Conservation (phyloP, 2,329 filamentous ascomycete genomes). For the Fusarium nematophilum region DNA sequence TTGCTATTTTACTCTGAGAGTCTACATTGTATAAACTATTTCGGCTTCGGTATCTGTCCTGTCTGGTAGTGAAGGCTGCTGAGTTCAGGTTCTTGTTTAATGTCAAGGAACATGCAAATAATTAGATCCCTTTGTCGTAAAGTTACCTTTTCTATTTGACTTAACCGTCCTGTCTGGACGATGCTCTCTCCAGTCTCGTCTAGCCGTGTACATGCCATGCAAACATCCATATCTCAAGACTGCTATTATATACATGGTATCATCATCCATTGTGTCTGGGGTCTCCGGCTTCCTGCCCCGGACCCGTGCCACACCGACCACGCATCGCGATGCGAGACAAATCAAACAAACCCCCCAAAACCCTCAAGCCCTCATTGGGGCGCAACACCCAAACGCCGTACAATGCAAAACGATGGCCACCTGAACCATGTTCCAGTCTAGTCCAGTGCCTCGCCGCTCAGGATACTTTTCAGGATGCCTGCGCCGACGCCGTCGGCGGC, state of each 20-base stretch:
- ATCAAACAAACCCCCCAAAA: conserved; percentile 13
- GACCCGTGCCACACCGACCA: conserved; percentile 21
- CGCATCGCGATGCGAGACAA: conserved; percentile 27
- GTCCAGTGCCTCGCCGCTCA: conserved; percentile 70
- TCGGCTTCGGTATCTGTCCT: too few species aligned
- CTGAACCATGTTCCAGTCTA: conserved; percentile 42
- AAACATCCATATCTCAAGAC: conserved; percentile 15
- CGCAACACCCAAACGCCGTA: conserved; percentile 33
- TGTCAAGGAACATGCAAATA: neutral
- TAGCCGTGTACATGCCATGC: neutral
- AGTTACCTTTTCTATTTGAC: conserved; percentile 23
- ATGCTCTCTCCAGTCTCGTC: conserved; percentile 1
- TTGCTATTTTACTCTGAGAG: neutral
- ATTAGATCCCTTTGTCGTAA: neutral
- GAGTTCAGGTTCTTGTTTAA: neutral
- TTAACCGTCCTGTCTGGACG: conserved; percentile 1
- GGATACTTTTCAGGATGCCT: conserved; percentile 71
- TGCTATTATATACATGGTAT: conserved; percentile 33
- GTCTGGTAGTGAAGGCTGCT: too few species aligned
- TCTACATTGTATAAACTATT: too few species aligned
- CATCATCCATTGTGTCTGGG: conserved; percentile 22
- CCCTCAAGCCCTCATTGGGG: neutral
- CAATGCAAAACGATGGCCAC: conserved; percentile 34
- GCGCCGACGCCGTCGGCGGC: conserved; percentile 73
- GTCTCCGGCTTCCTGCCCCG: conserved; percentile 10